Conservation (phyloP, 805 yeast species). For the Suhomyces canberraensis region DNA sequence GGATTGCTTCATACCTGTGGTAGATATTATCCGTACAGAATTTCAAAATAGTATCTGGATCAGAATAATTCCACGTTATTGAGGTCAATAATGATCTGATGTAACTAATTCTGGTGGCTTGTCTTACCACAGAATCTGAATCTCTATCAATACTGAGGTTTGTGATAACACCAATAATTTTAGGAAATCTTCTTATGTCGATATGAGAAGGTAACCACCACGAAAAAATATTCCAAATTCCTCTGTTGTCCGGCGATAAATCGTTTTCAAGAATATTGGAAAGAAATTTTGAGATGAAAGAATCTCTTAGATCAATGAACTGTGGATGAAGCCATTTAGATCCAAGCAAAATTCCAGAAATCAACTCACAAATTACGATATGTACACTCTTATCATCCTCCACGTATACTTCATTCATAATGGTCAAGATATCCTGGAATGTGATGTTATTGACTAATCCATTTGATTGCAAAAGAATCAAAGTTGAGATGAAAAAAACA, state of each 20-base stretch:
- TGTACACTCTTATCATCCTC: conserved; percentile 73
- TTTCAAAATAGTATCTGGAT: conserved; percentile 41
- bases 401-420: conserved; percentile 51
- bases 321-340: conserved; percentile 40
- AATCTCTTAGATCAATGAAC: conserved; percentile 39
- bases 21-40: conserved; percentile 48
- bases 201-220: conserved; percentile 71
- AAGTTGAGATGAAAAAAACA: conserved; percentile 52
- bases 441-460: conserved; percentile 41
- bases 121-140: conserved; percentile 62
- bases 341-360: conserved; percentile 59
- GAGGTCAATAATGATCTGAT: conserved; percentile 48
- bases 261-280: conserved; percentile 48
- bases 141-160: conserved; percentile 45
- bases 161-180: conserved; percentile 43
- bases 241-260: conserved; percentile 68
- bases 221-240: conserved; percentile 71
- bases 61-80: conserved; percentile 54
- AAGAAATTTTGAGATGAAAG: conserved; percentile 44
- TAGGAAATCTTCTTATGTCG: conserved; percentile 65
- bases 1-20: conserved; percentile 71
- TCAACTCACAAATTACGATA: conserved; percentile 67
- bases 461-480: conserved; percentile 48
- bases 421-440: conserved; percentile 50
- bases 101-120: conserved; percentile 58